These are phyloP conservation scores for Coemansia nantahalensis DNA, from an alignment of 192 early-diverging fungal genomes.

Conservation along the genomic window DNA sequence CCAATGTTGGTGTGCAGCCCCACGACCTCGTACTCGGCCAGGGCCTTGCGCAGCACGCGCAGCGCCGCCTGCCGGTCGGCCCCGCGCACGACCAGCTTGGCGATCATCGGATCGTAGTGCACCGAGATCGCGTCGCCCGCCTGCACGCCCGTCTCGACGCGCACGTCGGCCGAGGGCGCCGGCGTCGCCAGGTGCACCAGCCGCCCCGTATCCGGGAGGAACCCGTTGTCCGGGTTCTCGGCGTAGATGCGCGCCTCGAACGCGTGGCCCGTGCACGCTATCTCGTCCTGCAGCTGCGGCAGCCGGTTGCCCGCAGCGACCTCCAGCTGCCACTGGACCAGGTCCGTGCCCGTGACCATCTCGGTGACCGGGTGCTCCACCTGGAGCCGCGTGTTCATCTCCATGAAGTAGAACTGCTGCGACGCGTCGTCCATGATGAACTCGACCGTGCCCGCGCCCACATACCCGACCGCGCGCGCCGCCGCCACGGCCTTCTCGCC, in stretches of 20 bases:
- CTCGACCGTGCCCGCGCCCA: constrained; percentile 95
- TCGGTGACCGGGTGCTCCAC: constrained; percentile 98
- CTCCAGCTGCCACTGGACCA: constrained; percentile 94
- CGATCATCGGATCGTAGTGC: constrained; percentile 95
- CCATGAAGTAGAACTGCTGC: constrained; percentile 95
- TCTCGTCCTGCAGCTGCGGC: constrained; percentile 61
- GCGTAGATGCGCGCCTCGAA: constrained; percentile 98
- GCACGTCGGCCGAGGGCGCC: constrained; percentile 56
- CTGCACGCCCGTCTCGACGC: constrained; percentile 91
- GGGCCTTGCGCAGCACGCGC: constrained; percentile 71
- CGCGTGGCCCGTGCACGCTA: constrained; percentile 78
- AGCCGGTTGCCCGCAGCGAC: constrained; percentile 89
- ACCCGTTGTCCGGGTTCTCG: constrained; percentile 86
- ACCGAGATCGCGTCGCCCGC: constrained; percentile 90
- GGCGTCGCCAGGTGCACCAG: constrained; percentile 78
- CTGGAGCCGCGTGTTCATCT: constrained; percentile 93
- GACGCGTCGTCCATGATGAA: constrained; percentile 91
- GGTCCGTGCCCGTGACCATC: constrained; percentile 91
- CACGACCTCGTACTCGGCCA: constrained; percentile 85
- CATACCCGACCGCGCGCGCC: constrained; percentile 91
- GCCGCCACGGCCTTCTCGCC: constrained; percentile 91
- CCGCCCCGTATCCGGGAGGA: constrained; percentile 91
- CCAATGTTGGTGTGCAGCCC: constrained; percentile 92
- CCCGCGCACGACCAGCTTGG: constrained; percentile 88
- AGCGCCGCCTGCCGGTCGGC: constrained; percentile 80